Conservation (phyloP, 2,329 filamentous ascomycete species). For the Trichoderma arundinaceum region DNA sequence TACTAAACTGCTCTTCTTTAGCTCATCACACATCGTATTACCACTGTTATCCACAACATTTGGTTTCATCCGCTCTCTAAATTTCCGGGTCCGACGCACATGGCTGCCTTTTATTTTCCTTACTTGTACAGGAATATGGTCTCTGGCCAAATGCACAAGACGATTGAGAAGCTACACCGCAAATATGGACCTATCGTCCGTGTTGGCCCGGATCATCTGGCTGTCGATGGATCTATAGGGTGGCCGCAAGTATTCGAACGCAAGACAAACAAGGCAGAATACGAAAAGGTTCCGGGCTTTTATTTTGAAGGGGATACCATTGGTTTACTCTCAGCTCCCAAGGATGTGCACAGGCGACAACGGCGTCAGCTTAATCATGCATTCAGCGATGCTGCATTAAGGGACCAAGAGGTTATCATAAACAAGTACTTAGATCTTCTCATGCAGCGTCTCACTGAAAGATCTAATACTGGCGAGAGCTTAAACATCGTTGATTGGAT, state of each 20-base stretch:
- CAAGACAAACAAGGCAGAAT: constrained; percentile 35
- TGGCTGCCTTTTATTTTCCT: constrained; percentile 35
- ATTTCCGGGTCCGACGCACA: constrained; percentile 39
- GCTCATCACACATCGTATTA: constrained; percentile 21
- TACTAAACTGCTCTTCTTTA: neutral
- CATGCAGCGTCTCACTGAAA: constrained; percentile 35
- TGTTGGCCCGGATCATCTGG: constrained; percentile 49
- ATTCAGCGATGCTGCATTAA: constrained; percentile 42
- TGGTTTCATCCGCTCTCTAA: constrained; percentile 43
- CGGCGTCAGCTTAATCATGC: constrained; percentile 40
- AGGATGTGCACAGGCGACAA: constrained; percentile 35
- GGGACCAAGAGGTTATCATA: constrained; percentile 42
- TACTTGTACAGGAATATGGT: constrained; percentile 35
- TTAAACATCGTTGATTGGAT: constrained; percentile 44
- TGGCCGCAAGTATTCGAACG: constrained; percentile 47
- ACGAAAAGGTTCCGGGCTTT: constrained; percentile 12
- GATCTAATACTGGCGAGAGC: constrained; percentile 22
- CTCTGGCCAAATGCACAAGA: constrained; percentile 35
- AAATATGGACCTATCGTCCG: constrained; percentile 48
- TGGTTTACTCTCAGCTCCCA: constrained; percentile 33
- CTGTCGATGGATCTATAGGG: constrained; percentile 41
- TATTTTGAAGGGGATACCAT: constrained; percentile 32
- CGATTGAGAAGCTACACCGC: constrained; percentile 34
- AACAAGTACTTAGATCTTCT: constrained; percentile 39
- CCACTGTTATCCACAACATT: constrained; percentile 36